Evolutionary conservation across 2,329 filamentous ascomycete species (phyloP).

Genomic region (Chrysosporium queenslandicum): DNA sequence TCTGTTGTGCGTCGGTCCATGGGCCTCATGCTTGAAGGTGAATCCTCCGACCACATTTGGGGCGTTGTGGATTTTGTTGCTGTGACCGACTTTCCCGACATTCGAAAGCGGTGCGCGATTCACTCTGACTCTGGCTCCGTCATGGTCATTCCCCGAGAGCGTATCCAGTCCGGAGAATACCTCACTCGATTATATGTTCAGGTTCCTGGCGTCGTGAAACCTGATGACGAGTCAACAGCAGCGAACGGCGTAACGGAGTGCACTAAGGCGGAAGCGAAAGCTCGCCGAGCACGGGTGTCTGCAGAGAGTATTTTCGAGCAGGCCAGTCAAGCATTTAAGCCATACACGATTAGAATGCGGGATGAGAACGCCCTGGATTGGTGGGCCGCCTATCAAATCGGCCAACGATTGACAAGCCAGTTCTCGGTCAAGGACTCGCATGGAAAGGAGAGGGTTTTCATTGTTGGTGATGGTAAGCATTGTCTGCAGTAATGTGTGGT

Average conservation of each 20-base stretch:
- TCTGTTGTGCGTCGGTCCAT: slow-evolving; percentile 54
- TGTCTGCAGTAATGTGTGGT: neutral
- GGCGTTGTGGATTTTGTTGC: slow-evolving; percentile 67
- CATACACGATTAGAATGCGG: slow-evolving; percentile 39
- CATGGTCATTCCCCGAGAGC: slow-evolving; percentile 67
- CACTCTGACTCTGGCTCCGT: slow-evolving; percentile 65
- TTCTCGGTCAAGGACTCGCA: slow-evolving; percentile 57
- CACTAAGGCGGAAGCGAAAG: slow-evolving; percentile 42
- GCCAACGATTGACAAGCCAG: slow-evolving; percentile 51
- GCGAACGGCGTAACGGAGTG: slow-evolving; percentile 21
- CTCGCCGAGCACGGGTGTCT: slow-evolving; percentile 48
- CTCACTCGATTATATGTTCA: slow-evolving; percentile 57
- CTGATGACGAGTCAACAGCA: slow-evolving; percentile 20
- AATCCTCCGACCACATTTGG: slow-evolving; percentile 63
- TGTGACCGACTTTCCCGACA: slow-evolving; percentile 65
- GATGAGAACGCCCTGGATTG: slow-evolving; percentile 38
- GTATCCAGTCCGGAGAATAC: slow-evolving; percentile 51
- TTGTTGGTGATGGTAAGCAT: slow-evolving; percentile 53
- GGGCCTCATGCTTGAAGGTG: slow-evolving; percentile 48
- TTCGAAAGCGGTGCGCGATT: slow-evolving; percentile 69
- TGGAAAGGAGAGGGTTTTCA: slow-evolving; percentile 60
- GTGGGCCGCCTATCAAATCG: slow-evolving; percentile 60
- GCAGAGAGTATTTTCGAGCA: slow-evolving; percentile 53
- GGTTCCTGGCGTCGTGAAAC: slow-evolving; percentile 24
- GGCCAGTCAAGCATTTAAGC: slow-evolving; percentile 55